These are phyloP conservation scores for Carnegiea gigantea DNA, from an alignment of 179 eudicot genomes.

Conservation along the genomic window DNA sequence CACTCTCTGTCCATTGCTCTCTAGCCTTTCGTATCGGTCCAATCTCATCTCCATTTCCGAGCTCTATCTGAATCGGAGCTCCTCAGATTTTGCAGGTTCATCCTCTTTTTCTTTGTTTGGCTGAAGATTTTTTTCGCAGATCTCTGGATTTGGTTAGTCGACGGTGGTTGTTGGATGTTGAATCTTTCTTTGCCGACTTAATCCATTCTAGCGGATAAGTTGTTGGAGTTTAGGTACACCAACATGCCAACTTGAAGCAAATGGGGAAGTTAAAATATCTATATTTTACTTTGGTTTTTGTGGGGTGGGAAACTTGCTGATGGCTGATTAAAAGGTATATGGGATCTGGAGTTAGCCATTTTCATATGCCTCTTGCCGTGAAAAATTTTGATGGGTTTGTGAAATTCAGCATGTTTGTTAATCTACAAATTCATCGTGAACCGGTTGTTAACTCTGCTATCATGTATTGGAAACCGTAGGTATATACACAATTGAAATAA, in stretches of 20 bases:
- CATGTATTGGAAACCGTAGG: neutral
- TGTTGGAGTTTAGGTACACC: neutral
- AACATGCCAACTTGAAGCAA: neutral
- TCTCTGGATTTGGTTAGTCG: neutral
- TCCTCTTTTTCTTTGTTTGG: no score
- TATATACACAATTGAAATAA: neutral
- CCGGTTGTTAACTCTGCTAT: neutral
- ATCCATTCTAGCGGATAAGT: neutral
- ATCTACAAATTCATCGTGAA: neutral
- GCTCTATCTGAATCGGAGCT: neutral
- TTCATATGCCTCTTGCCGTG: neutral
- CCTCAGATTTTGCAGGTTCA: neutral
- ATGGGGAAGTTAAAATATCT: neutral
- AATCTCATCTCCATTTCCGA: slow-evolving; percentile 8
- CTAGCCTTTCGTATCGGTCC: neutral
- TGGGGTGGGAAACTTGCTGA: neutral
- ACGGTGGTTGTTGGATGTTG: neutral
- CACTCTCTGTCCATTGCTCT: neutral
- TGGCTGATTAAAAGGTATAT: neutral
- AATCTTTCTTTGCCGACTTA: neutral
- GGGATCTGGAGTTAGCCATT: slow-evolving; percentile 11
- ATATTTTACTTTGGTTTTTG: neutral
- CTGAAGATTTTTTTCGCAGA: neutral
- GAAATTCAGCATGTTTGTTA: neutral
- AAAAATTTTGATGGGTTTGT: no score